Conservation (phyloP, 768 basidiomycete species). For the Agrocybe chaxingu region DNA sequence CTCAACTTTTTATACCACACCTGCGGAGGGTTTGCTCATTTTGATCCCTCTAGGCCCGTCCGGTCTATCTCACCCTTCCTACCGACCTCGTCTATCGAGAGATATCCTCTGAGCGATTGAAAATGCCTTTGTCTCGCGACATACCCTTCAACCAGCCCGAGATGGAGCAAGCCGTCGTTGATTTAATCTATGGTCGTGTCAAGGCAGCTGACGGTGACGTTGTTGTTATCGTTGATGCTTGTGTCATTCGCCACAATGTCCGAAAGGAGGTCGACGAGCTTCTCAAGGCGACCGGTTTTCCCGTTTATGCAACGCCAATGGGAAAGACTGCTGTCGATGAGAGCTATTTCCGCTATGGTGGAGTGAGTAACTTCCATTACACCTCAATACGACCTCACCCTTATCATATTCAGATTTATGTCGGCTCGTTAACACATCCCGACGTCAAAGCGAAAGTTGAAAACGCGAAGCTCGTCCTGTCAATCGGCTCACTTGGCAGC, state of each 20-base stretch:
- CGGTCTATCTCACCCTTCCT: conserved; percentile 81
- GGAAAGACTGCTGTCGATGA: conserved; percentile 73
- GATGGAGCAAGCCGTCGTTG: conserved; percentile 64
- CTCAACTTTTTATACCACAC: conserved; percentile 3
- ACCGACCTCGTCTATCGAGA: conserved; percentile 70
- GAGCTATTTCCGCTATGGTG: conserved; percentile 66
- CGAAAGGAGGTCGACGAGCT: conserved; percentile 61
- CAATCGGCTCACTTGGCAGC: conserved; percentile 61
- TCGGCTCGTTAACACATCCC: conserved; percentile 64
- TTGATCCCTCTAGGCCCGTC: conserved; percentile 52
- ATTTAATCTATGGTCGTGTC: conserved; percentile 62
- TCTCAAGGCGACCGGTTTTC: conserved; percentile 56
- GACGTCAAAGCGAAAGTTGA: conserved; percentile 68
- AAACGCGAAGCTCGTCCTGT: conserved; percentile 65
- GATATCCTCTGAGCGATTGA: conserved; percentile 59
- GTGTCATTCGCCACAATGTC: conserved; percentile 66
- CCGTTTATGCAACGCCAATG: conserved; percentile 72
- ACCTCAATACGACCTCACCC: not conserved
- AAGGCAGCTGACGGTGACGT: conserved; percentile 60
- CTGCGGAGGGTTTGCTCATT: not conserved
- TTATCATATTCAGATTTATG: conserved; percentile 50
- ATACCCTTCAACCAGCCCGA: conserved; percentile 51
- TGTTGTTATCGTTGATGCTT: conserved; percentile 77
- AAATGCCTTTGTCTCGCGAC: conserved; percentile 47
- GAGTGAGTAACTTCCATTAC: conserved; percentile 34